These are phyloP conservation scores for Leccinum uliginosum DNA, from an alignment of 768 basidiomycete genomes.

Conservation along the genomic window DNA sequence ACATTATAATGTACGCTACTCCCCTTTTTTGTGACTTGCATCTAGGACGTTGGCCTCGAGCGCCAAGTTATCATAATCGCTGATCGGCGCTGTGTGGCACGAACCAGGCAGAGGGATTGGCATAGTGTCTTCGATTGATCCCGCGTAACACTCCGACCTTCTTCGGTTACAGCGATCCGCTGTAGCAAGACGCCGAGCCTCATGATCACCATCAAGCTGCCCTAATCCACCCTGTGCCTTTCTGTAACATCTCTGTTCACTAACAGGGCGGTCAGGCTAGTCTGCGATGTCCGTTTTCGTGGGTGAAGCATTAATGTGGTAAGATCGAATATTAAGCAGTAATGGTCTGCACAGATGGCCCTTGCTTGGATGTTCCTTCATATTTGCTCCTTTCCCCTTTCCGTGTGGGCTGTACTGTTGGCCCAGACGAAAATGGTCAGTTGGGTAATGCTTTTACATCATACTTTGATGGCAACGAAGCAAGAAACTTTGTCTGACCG, in stretches of 20 bases:
- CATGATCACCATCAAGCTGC: background rate
- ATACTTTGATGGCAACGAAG: background rate
- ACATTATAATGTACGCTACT: constrained; percentile 1
- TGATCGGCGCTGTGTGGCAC: background rate
- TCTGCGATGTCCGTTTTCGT: background rate
- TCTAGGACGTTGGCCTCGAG: background rate
- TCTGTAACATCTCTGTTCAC: background rate
- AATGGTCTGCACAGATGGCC: background rate
- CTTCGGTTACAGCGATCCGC: background rate
- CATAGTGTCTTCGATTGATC: background rate
- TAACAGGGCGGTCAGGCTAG: background rate
- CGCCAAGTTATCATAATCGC: background rate
- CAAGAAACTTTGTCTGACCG: background rate
- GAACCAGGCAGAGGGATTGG: background rate
- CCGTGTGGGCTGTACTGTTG: background rate
- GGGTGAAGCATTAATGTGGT: background rate
- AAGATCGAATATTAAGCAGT: background rate
- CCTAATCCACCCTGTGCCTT: background rate
- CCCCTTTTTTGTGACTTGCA: background rate
- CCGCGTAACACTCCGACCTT: background rate
- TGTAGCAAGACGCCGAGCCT: background rate
- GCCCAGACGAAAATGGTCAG: background rate
- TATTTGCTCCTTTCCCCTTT: background rate
- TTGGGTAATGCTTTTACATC: background rate
- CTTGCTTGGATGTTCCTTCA: background rate